Evolutionary conservation across 768 basidiomycete genomes (phyloP), one percentile per base, ranked within the genome.

Genomic region (Lactarius akahatsu): DNA sequence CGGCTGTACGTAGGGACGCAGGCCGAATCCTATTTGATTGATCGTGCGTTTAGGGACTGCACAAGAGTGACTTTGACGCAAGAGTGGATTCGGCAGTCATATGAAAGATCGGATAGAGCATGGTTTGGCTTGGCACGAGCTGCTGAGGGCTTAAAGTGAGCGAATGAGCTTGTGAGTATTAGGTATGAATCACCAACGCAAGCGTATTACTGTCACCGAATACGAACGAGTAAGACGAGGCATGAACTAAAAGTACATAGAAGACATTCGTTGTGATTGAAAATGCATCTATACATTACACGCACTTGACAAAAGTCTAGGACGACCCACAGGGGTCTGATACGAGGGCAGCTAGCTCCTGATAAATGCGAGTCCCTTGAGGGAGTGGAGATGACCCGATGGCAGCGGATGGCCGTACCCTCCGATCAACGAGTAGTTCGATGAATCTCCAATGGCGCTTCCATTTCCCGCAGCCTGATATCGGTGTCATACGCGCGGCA

Each of bases 91-190:
- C 23, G 13, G 41, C 40, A 4, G 28, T 55, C 23, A 20, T 20
- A 56, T 43, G 52, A n/a, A 55, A 55, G 28, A 41, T 54, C 38
- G 9, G 50, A 13, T 9, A 18, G 28, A 13, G 58, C 58, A 52
- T 36, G 64, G 45, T 56, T 59, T 45, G 18, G n/a, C 32, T 55
- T 30, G 43, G 62, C 13, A 52, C 50, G 50, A 52, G 26, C 6
- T 52, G 47, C 11, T 47, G 23, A 50, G 5, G 11, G 50, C 23
- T 28, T 26, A 2, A 13, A 23, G 47, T 50, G 10, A 50, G 23
- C 47, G 23, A 18, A 41, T 41, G 41, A 18, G 41, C 36, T 38
- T 10, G 36, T 38, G 13, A 26, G 13, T 26, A 50, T 23, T n/a
- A 23, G 11, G 9, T 18, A 20, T 10, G 18, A 45, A n/a, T 9